Percentiles rank a stretch among this genome's conserved stretches.
phyloP scores from a whole-genome alignment of 2,329 filamentous ascomycete genomes.

The Ophiobolus disseminans region DNA sequence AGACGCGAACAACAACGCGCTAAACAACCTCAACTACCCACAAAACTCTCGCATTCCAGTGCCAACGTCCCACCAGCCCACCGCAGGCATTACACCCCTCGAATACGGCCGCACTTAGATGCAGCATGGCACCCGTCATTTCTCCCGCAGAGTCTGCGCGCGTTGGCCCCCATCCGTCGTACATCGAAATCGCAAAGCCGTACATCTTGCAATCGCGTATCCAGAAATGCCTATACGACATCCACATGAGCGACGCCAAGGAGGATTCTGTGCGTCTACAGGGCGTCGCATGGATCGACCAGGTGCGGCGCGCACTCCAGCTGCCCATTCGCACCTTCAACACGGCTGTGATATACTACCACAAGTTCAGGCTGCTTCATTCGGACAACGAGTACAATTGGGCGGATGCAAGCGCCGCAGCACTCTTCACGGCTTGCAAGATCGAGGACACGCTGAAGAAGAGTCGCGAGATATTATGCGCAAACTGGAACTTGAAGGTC shows the following conservation, averaged over 20 bases:
- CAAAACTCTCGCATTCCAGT: neutral
- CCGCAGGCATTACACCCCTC: neutral
- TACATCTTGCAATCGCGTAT: slow-evolving; percentile 86
- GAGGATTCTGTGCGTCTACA: slow-evolving; percentile 84
- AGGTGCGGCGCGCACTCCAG: slow-evolving; percentile 77
- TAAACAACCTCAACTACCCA: neutral
- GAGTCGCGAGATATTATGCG: slow-evolving; percentile 88
- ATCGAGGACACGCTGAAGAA: slow-evolving; percentile 98
- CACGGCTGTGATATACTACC: slow-evolving; percentile 90
- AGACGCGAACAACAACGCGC: too few species aligned
- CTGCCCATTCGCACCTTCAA: slow-evolving; percentile 90
- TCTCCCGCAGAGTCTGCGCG: slow-evolving; percentile 35
- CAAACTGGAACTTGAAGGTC: slow-evolving; percentile 84
- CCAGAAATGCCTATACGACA: slow-evolving; percentile 72
- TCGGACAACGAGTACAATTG: slow-evolving; percentile 86
- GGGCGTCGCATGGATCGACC: slow-evolving; percentile 88
- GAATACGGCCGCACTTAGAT: neutral
- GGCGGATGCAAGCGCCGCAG: slow-evolving; percentile 82
- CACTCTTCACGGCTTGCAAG: slow-evolving; percentile 93
- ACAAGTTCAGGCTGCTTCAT: slow-evolving; percentile 88
- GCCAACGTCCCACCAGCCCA: neutral
- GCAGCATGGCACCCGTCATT: slow-evolving; percentile 40
- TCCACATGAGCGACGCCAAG: slow-evolving; percentile 75
- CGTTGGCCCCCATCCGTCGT: slow-evolving; percentile 65
- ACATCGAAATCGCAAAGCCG: slow-evolving; percentile 70